These are phyloP conservation scores for Eucalyptus virginea DNA, from an alignment of 345 rosid species.

Conservation along the genomic window DNA sequence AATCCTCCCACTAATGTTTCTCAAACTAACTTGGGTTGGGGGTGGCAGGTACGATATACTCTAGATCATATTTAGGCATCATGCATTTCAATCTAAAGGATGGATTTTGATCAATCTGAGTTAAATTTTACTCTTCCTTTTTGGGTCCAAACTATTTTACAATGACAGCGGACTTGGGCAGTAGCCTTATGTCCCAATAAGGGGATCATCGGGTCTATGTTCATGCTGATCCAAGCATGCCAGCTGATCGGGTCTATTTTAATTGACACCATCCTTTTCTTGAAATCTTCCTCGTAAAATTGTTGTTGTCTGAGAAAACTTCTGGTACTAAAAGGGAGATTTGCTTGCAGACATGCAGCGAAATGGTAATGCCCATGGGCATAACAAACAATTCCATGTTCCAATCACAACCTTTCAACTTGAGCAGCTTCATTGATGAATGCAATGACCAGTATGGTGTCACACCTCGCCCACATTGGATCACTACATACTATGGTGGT, in stretches of 20 bases:
- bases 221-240: background rate
- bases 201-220: too few species aligned
- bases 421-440: background rate
- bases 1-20: background rate
- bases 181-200: too few species aligned
- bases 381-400: slow-evolving; percentile 22
- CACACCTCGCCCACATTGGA: slow-evolving; percentile 45
- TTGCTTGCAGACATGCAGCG: slow-evolving; percentile 27
- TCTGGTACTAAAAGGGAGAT: rapidly evolving
- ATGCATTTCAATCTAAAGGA: background rate
- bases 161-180: too few species aligned
- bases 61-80: background rate
- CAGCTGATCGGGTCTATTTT: background rate
- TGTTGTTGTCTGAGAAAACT: background rate
- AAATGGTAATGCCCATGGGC: slow-evolving; percentile 40
- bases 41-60: slow-evolving; percentile 25
- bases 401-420: slow-evolving; percentile 1
- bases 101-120: background rate
- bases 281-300: background rate
- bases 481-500: slow-evolving; percentile 7
- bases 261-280: background rate
- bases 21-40: slow-evolving; percentile 4
- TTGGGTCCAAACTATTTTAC: background rate
- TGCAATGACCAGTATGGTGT: slow-evolving; percentile 13
- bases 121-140: background rate